phyloP scores from a whole-genome alignment of 176 grass and related monocot genomes.

The Poa pratensis region DNA sequence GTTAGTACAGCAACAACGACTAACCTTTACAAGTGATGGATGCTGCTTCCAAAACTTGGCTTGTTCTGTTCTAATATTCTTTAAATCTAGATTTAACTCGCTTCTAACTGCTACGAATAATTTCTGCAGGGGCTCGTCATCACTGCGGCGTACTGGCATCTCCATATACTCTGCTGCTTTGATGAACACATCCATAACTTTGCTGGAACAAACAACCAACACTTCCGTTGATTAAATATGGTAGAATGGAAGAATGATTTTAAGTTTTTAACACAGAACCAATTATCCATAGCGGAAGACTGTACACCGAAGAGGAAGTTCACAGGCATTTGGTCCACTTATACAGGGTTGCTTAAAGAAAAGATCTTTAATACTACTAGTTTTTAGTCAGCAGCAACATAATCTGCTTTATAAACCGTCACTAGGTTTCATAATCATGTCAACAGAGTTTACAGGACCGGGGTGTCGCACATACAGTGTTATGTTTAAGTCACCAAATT shows the following conservation, averaged over 20 bases:
- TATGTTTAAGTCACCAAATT: not conserved
- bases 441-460: not conserved
- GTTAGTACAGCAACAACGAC: conserved; percentile 20
- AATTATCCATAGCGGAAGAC: conserved; percentile 12
- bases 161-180: conserved; percentile 99
- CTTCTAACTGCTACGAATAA: conserved; percentile 94
- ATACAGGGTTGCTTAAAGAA: conserved; percentile 20
- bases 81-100: conserved; percentile 96
- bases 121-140: conserved; percentile 97
- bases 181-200: conserved; percentile 99
- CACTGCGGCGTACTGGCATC: conserved; percentile 94
- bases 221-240: conserved; percentile 40
- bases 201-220: conserved; percentile 59
- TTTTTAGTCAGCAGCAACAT: not conserved
- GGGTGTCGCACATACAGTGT: not conserved
- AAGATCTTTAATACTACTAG: not conserved
- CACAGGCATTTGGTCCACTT: not conserved
- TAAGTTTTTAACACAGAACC: conserved; percentile 6
- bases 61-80: conserved; percentile 96
- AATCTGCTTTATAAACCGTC: not conserved
- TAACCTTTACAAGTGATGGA: conserved; percentile 95
- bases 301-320: not conserved
- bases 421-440: not conserved
- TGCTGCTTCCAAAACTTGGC: conserved; percentile 99
- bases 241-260: not conserved